Percentiles rank a stretch among this genome's conserved stretches.
These are phyloP conservation scores for Pholiota microspora DNA, from an alignment of 768 basidiomycete genomes.

Conservation along the genomic window DNA sequence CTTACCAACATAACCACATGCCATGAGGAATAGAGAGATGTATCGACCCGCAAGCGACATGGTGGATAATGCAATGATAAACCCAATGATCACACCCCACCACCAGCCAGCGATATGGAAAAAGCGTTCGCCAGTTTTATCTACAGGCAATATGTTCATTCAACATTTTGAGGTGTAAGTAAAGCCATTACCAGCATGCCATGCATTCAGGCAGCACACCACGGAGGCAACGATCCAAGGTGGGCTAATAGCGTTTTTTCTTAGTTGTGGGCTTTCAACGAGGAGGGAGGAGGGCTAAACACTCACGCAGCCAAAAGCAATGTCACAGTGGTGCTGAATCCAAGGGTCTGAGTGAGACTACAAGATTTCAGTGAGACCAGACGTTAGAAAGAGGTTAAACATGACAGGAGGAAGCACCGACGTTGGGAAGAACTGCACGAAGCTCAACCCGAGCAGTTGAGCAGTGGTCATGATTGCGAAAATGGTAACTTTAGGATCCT, in stretches of 20 bases:
- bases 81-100: slow-evolving; percentile 62
- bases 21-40: slow-evolving; percentile 63
- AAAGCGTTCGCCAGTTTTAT: slow-evolving; percentile 61
- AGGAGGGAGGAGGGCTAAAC: not conserved
- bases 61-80: slow-evolving; percentile 58
- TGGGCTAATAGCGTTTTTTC: too few species aligned
- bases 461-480: slow-evolving; percentile 52
- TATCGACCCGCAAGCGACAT: slow-evolving; percentile 53
- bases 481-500: slow-evolving; percentile 51
- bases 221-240: slow-evolving; percentile 61
- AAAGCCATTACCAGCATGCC: slow-evolving; percentile 40
- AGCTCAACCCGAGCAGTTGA: slow-evolving; percentile 55
- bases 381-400: not conserved
- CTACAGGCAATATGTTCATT: slow-evolving; percentile 21
- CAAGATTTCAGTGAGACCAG: not conserved
- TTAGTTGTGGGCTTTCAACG: too few species aligned
- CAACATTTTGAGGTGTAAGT: not conserved
- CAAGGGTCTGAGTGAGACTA: slow-evolving; percentile 58
- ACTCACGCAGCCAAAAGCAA: slow-evolving; percentile 63
- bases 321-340: slow-evolving; percentile 56
- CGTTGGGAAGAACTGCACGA: slow-evolving; percentile 61
- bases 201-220: slow-evolving; percentile 48
- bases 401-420: slow-evolving; percentile 16
- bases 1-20: slow-evolving; percentile 40
- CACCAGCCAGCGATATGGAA: slow-evolving; percentile 57